Base-by-base conservation (phyloP, 2,329 filamentous ascomycete genomes). In the Hypocreales sp. region DNA sequence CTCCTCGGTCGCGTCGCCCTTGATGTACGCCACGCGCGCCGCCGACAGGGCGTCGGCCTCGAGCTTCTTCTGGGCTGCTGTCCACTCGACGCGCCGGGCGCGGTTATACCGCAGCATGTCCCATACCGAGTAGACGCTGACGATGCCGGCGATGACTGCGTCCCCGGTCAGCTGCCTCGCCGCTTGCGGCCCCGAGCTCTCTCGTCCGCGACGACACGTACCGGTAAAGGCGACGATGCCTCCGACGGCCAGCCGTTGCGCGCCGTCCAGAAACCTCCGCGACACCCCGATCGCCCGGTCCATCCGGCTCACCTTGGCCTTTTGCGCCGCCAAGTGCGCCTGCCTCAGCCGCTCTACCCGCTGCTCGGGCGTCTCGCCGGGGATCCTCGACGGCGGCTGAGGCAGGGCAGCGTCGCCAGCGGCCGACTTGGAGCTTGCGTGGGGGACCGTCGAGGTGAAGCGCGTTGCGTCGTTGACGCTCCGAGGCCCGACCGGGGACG, bases 401-500 rank as follows among this genome's bases (percentile, higher is more conserved):
- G 41, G 31, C 15, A 38, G 28, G 28, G 35, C 34, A 21, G 48
- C 44, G 28, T 51, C 42, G 16, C 55, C 49, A 30, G 48, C 50
- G 34, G 44, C 44, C 22, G 63, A 51, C 48, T 79, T 79, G 39
- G 72, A 70, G 37, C 66, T 65, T 41, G 78, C 79, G 55, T 83
- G 79, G 28, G 57, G 56, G 32, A 58, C 56, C 31, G 55, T 59
- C 30, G 56, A 59, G 20, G 56, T 60, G 48, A 60, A 90, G 47
- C 79, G 75, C 43, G 81, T 90, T 39, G 81, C 80, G 50, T 86
- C 80, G 42, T 70, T 71, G 48, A 79, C 74, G 55, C 72, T 80
- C 47, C 78, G 75, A 34, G 77, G 65, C 37, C 57, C 58, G 24
- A 60, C 51, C 39, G 51, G 49, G 19, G 53, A 51, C 31, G 52